phyloP scores from a whole-genome alignment of 345 rosid genomes.

The Turritis glabra region DNA sequence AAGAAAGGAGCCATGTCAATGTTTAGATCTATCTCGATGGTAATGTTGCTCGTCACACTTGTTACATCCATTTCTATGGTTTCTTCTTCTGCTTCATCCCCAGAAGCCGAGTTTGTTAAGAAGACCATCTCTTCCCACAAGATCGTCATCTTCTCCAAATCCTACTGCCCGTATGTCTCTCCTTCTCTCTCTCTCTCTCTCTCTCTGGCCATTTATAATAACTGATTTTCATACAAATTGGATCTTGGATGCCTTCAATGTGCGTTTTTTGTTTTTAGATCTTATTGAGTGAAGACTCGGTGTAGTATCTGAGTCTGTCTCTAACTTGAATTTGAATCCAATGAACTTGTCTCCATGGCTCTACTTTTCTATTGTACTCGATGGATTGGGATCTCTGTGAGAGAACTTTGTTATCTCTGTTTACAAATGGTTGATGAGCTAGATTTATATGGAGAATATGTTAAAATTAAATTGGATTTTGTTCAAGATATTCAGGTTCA shows the following conservation, averaged over 20 bases:
- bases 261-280: slow-evolving; percentile 7
- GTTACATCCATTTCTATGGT: slow-evolving; percentile 31
- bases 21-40: slow-evolving; percentile 30
- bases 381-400: neutral
- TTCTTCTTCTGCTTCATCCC: slow-evolving; percentile 38
- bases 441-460: neutral
- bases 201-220: neutral
- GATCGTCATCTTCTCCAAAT: slow-evolving; percentile 97
- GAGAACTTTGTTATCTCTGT: neutral
- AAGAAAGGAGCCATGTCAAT: slow-evolving; percentile 24
- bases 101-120: slow-evolving; percentile 61
- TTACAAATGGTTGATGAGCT: slow-evolving; percentile 4
- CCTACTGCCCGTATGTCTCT: slow-evolving; percentile 83
- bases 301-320: neutral
- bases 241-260: slow-evolving; percentile 4
- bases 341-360: neutral
- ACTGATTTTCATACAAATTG: neutral
- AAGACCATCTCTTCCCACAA: slow-evolving; percentile 77
- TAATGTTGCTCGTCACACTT: slow-evolving; percentile 18
- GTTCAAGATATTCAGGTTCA: neutral
- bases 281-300: neutral
- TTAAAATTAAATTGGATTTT: neutral
- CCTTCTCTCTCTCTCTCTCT: neutral
- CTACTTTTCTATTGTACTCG: neutral
- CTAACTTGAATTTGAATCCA: neutral